Evolutionary conservation across 2,329 filamentous ascomycete species (phyloP).

Genomic region (Mariannaea sp.): DNA sequence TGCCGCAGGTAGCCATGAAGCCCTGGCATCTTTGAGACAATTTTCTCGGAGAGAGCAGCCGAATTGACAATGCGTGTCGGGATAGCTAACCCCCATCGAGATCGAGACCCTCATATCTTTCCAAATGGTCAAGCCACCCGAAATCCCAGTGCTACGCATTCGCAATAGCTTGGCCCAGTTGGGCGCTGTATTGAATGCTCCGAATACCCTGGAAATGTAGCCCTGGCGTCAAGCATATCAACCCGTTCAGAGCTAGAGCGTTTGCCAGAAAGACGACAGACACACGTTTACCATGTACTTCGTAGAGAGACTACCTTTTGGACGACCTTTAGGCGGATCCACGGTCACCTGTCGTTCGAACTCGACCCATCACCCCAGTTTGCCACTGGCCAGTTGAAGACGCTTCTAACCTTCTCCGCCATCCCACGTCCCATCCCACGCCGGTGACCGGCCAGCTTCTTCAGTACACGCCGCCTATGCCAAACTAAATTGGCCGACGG

Average conservation of each 20-base stretch:
- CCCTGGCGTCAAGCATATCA: too few species aligned
- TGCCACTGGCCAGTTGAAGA: conserved; percentile 7
- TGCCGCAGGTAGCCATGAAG: conserved; percentile 8
- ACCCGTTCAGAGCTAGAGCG: too few species aligned
- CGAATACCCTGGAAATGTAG: too few species aligned
- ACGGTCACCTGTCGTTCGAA: conserved; percentile 28
- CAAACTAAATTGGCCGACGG: conserved; percentile 9
- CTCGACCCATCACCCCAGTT: conserved; percentile 14
- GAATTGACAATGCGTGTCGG: conserved; percentile 13
- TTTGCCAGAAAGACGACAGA: too few species aligned
- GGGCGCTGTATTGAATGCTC: background rate
- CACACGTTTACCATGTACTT: too few species aligned
- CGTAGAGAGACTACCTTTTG: too few species aligned
- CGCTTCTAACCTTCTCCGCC: conserved; percentile 14
- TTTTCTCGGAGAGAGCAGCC: conserved; percentile 14
- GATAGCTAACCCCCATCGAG: conserved; percentile 13
- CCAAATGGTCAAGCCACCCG: background rate
- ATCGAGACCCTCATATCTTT: background rate
- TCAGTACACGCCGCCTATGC: conserved; percentile 9
- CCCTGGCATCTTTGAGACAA: conserved; percentile 9
- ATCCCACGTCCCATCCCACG: conserved; percentile 23
- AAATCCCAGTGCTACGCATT: background rate
- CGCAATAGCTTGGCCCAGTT: background rate
- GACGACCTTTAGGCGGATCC: conserved; percentile 29
- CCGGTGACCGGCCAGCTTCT: too few species aligned